phyloP scores from a whole-genome alignment of 2,329 filamentous ascomycete species.

The Diaporthe ampelina region DNA sequence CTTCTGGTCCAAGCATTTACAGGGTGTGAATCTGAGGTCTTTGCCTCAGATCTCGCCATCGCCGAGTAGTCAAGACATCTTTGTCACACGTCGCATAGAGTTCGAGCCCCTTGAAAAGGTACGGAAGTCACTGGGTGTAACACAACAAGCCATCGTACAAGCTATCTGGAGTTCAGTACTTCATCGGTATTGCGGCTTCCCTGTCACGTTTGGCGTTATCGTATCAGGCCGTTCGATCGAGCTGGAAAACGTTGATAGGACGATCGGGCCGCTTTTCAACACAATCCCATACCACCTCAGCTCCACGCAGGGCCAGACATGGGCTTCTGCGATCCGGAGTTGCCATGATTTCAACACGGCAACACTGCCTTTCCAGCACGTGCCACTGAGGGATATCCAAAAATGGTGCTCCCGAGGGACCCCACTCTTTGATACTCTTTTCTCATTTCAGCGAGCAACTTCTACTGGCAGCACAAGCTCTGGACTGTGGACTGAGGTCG shows the following conservation, averaged over 20 bases:
- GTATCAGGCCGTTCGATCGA: constrained; percentile 83
- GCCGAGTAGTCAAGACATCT: constrained; percentile 42
- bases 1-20: constrained; percentile 79
- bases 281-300: constrained; percentile 80
- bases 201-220: constrained; percentile 78
- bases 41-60: constrained; percentile 40
- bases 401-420: constrained; percentile 78
- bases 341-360: constrained; percentile 81
- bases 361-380: constrained; percentile 81
- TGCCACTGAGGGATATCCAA: constrained; percentile 82
- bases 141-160: constrained; percentile 84
- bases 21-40: constrained; percentile 48
- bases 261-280: constrained; percentile 90
- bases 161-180: constrained; percentile 79
- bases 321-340: constrained; percentile 70
- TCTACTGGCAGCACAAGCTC: constrained; percentile 45
- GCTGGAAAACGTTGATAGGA: constrained; percentile 72
- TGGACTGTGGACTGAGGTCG: constrained; percentile 67
- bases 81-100: constrained; percentile 49
- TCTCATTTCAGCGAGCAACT: constrained; percentile 79
- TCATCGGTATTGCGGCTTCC: constrained; percentile 60
- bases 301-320: constrained; percentile 61
- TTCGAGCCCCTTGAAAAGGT: constrained; percentile 63
- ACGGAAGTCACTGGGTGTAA: constrained; percentile 75
- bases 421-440: constrained; percentile 82